Percentiles rank a stretch among this genome's conserved stretches.
These are phyloP conservation scores for Albugo candida DNA, from an alignment of 352 stramenopile genomes.

Conservation along the genomic window DNA sequence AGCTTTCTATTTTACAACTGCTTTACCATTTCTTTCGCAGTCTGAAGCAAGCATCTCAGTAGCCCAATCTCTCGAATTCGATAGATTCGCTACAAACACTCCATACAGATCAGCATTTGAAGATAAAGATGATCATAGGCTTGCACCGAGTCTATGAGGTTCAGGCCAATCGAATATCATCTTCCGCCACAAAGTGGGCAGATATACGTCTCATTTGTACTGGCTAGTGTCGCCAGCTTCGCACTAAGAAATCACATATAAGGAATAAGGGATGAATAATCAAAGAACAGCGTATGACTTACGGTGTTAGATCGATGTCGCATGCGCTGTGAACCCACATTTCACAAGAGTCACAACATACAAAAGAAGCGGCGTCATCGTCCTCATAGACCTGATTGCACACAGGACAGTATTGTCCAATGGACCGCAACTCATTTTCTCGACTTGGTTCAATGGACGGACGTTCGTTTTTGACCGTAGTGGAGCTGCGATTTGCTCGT, in stretches of 20 bases:
- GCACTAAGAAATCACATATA: constrained; percentile 11
- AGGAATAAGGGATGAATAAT: background rate
- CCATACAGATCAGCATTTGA: too few species aligned
- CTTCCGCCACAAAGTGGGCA: constrained; percentile 51
- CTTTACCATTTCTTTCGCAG: too few species aligned
- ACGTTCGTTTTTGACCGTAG: too few species aligned
- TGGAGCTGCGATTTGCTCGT: too few species aligned
- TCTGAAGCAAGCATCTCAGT: too few species aligned
- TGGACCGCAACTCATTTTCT: constrained; percentile 50
- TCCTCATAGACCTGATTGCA: constrained; percentile 75
- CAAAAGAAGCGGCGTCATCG: constrained; percentile 65
- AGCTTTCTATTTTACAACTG: too few species aligned
- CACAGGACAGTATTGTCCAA: constrained; percentile 73
- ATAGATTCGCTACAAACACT: too few species aligned
- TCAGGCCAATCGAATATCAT: constrained; percentile 7
- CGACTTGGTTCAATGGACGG: constrained; percentile 5
- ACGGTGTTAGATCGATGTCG: constrained; percentile 43
- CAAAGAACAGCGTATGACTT: constrained; percentile 12
- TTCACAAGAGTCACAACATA: constrained; percentile 78
- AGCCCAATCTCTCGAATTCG: too few species aligned
- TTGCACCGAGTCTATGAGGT: too few species aligned
- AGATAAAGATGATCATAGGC: too few species aligned
- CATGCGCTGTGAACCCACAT: constrained; percentile 72
- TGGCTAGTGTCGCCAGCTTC: constrained; percentile 29
- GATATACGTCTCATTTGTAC: constrained; percentile 73